These are phyloP conservation scores for Verticillium isaacii DNA, from an alignment of 2,329 filamentous ascomycete species.

Conservation along the genomic window DNA sequence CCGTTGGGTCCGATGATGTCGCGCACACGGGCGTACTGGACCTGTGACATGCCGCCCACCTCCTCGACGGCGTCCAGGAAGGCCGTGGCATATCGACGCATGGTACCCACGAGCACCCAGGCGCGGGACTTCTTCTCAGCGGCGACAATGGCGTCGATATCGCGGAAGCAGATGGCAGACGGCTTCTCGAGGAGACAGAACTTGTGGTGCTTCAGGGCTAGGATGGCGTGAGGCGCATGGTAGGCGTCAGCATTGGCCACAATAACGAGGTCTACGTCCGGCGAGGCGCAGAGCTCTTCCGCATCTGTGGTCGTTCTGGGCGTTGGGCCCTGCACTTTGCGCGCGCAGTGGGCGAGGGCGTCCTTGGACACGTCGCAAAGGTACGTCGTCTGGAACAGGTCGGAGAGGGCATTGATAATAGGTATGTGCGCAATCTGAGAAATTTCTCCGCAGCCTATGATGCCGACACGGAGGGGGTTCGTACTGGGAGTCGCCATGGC, in stretches of 20 bases:
- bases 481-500: not conserved
- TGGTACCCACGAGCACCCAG: conserved; percentile 54
- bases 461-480: conserved; percentile 26
- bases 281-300: conserved; percentile 33
- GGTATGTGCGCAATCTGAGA: conserved; percentile 50
- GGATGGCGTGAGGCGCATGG: conserved; percentile 46
- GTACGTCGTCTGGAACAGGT: conserved; percentile 39
- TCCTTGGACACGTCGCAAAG: conserved; percentile 45
- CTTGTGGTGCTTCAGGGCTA: conserved; percentile 49
- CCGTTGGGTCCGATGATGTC: conserved; percentile 47
- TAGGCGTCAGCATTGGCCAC: conserved; percentile 49
- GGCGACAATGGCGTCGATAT: conserved; percentile 39
- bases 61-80: conserved; percentile 52
- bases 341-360: conserved; percentile 19
- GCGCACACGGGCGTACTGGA: conserved; percentile 49
- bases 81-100: conserved; percentile 54
- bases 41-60: conserved; percentile 41
- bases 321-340: conserved; percentile 12
- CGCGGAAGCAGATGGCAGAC: conserved; percentile 41
- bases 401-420: conserved; percentile 35
- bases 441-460: conserved; percentile 44
- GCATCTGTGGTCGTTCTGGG: conserved; percentile 29
- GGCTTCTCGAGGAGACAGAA: conserved; percentile 58
- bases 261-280: conserved; percentile 46
- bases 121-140: conserved; percentile 39